Evolutionary conservation across 441 rosid genomes (phyloP), one percentile per base, ranked within the genome.

Genomic region (Daphne laureola): DNA sequence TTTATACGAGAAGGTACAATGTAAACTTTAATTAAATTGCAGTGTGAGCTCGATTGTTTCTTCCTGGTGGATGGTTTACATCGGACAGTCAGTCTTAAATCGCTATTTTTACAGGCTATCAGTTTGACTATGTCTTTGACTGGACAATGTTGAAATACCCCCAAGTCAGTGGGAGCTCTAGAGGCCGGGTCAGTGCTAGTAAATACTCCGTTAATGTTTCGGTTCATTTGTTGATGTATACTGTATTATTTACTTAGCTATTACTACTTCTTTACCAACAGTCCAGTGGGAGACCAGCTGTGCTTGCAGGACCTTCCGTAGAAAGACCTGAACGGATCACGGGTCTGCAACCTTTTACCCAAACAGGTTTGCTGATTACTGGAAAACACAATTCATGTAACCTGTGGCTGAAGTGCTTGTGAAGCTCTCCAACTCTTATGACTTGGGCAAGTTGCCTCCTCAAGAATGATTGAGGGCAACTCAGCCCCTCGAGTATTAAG

Each of bases 121-220:
- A 90, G 72, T 87, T 94, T 75, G 99, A 94, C 63, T 86, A 82
- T 73, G 87, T 90, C 27, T 92, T 89, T 63, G 96, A 92, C 78
- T 93, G 99, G 99, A 93, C 97, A 58, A 79, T 90, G 49, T 61
- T 90, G 70, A 93, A 93, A 81, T 79, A 87, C 64, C 96, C 99
- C 46, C 99, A 87, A 67, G 73, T 76, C 55, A 74, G 89, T 59
- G 67, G 89, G 65, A 75, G 89, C 67, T 76, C 98, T 54, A 82
- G 90, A 78, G 77, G 74, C 68, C 78, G 82, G 76, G 99, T 90
- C 47, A 71, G 86, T 79, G 43, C 43, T 47, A 58, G 38, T 40
- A 36, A 58, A 46, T 44, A 54, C 51, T n/a, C n/a, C 3, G 3
- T 21, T 27, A 58, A 17, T 25, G 23, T 40, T 23, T 46, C 18